Evolutionary conservation across 78 protist species (phyloP).

Genomic region (Bigelowiella natans): DNA sequence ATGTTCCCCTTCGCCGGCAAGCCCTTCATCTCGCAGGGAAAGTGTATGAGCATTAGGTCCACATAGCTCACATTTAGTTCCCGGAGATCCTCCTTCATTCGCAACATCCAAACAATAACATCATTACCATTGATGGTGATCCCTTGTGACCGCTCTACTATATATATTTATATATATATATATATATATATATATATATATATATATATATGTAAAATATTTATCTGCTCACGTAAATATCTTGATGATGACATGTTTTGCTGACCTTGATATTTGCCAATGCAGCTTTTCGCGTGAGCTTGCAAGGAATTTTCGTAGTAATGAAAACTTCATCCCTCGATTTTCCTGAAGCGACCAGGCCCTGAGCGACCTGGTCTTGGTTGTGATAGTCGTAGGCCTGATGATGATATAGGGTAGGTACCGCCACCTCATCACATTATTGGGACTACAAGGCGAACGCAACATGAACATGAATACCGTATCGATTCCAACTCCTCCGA

Average conservation of each 20-base stretch:
- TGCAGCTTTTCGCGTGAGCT: background rate
- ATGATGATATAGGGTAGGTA: too few species aligned
- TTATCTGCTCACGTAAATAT: too few species aligned
- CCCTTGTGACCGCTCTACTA: too few species aligned
- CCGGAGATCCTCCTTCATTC: background rate
- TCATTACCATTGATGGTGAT: too few species aligned
- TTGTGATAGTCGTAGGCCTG: too few species aligned
- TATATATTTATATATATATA: too few species aligned
- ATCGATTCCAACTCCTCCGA: background rate
- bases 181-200: too few species aligned
- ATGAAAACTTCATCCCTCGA: background rate
- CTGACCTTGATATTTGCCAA: background rate
- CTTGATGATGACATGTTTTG: too few species aligned
- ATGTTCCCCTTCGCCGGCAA: background rate
- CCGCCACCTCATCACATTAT: too few species aligned
- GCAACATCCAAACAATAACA: too few species aligned
- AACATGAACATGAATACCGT: background rate
- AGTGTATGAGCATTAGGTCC: background rate
- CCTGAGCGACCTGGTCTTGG: background rate
- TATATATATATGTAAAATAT: too few species aligned
- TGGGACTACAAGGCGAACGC: too few species aligned
- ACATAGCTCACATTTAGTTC: background rate
- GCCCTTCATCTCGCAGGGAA: background rate
- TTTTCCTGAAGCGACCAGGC: background rate
- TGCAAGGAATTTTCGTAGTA: background rate